Conservation (phyloP, 768 basidiomycete genomes). For the Agrocybe praecox region DNA sequence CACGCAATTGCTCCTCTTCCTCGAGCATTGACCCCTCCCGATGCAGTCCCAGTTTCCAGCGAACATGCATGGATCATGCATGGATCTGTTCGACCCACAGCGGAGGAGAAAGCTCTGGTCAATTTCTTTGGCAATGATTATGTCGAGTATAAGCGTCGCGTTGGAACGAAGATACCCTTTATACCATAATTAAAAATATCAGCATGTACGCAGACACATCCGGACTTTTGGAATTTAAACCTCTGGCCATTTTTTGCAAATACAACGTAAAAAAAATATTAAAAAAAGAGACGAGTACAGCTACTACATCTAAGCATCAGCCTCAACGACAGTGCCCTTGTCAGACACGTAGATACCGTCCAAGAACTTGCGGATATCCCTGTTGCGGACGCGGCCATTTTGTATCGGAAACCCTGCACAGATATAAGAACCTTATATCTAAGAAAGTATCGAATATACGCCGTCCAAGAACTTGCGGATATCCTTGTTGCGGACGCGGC, state of each 20-base stretch:
- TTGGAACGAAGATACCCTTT: slow-evolving; percentile 90
- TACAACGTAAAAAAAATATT: neutral
- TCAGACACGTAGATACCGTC: slow-evolving; percentile 93
- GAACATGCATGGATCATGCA: slow-evolving; percentile 29
- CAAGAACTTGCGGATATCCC: slow-evolving; percentile 99
- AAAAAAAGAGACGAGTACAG: slow-evolving; percentile 7
- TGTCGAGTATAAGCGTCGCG: slow-evolving; percentile 67
- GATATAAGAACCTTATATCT: neutral
- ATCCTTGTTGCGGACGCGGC: no score
- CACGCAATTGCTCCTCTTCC: slow-evolving; percentile 44
- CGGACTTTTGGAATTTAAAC: neutral
- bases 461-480: slow-evolving; percentile 94
- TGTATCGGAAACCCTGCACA: slow-evolving; percentile 96
- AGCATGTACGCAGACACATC: no score
- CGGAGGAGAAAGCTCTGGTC: slow-evolving; percentile 78
- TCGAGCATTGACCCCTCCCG: slow-evolving; percentile 49
- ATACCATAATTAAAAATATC: slow-evolving; percentile 48
- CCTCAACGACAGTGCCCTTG: slow-evolving; percentile 62
- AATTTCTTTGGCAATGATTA: slow-evolving; percentile 93
- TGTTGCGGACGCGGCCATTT: slow-evolving; percentile 99
- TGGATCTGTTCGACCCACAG: slow-evolving; percentile 46
- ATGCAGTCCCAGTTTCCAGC: slow-evolving; percentile 6
- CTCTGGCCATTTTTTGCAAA: neutral
- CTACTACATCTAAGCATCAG: slow-evolving; percentile 30
- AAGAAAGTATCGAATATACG: slow-evolving; percentile 8